A percentile compares a stretch with the other conserved stretches of the same genome.
These are phyloP conservation scores for Eucalyptus curtisii DNA, from an alignment of 345 rosid genomes.

Conservation along the genomic window DNA sequence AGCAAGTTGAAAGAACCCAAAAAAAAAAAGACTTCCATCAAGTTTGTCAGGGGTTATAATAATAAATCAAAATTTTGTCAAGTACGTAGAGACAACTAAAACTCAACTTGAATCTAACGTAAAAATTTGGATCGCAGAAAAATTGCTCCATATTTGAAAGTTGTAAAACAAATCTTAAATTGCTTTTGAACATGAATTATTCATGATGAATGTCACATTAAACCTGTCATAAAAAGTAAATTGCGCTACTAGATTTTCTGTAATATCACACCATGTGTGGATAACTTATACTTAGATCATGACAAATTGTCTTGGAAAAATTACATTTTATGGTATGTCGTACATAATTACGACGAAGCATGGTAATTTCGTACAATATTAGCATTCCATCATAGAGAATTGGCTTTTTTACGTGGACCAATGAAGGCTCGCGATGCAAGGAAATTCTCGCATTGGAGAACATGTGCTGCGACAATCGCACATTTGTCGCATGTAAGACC, in stretches of 20 bases:
- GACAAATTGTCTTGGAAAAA: neutral
- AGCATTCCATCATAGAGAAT: neutral
- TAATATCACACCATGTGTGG: neutral
- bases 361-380: neutral
- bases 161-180: neutral
- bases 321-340: neutral
- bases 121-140: neutral
- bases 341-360: neutral
- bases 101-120: neutral
- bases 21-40: neutral
- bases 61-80: neutral
- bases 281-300: neutral
- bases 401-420: neutral
- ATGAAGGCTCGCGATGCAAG: neutral
- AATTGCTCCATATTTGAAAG: neutral
- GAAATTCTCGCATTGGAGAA: neutral
- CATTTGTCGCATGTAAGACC: neutral
- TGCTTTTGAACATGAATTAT: neutral
- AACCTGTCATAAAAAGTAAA: neutral
- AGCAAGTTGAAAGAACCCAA: neutral
- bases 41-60: neutral
- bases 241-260: neutral
- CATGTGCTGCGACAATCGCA: neutral
- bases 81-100: neutral
- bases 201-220: neutral